phyloP scores from a whole-genome alignment of 2,329 filamentous ascomycete genomes.

The Metarhizium sp. region DNA sequence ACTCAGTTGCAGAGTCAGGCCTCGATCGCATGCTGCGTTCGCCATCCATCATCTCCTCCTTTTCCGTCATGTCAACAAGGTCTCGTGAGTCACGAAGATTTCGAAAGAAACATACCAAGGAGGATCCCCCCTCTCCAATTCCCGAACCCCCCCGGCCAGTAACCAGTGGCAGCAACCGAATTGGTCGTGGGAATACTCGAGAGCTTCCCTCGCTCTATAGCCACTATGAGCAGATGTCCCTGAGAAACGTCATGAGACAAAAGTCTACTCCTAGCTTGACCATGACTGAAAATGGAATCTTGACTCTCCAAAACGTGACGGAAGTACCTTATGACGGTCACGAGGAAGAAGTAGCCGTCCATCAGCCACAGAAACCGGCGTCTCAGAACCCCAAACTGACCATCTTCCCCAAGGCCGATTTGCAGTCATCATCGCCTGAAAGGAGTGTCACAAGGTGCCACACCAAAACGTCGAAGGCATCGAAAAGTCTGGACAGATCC shows the following conservation, averaged over 20 bases:
- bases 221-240: constrained; percentile 49
- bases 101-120: constrained; percentile 26
- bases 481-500: constrained; percentile 36
- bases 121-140: constrained; percentile 20
- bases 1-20: constrained; percentile 17
- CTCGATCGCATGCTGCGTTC: constrained; percentile 30
- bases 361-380: neutral
- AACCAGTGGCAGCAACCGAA: constrained; percentile 17
- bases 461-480: constrained; percentile 44
- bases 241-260: constrained; percentile 30
- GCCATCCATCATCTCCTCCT: constrained; percentile 31
- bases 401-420: constrained; percentile 10
- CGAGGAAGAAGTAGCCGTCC: neutral
- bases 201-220: constrained; percentile 44
- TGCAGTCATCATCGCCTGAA: constrained; percentile 21
- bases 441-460: constrained; percentile 46
- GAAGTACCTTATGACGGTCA: neutral
- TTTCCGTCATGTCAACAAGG: constrained; percentile 17
- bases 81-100: constrained; percentile 17
- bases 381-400: constrained; percentile 14
- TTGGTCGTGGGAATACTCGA: constrained; percentile 18
- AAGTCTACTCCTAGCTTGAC: constrained; percentile 8
- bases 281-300: neutral
- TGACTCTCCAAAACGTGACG: neutral
- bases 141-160: constrained; percentile 13